Conservation (phyloP, 2,329 filamentous ascomycete genomes). For the Verticillium dahliae region DNA sequence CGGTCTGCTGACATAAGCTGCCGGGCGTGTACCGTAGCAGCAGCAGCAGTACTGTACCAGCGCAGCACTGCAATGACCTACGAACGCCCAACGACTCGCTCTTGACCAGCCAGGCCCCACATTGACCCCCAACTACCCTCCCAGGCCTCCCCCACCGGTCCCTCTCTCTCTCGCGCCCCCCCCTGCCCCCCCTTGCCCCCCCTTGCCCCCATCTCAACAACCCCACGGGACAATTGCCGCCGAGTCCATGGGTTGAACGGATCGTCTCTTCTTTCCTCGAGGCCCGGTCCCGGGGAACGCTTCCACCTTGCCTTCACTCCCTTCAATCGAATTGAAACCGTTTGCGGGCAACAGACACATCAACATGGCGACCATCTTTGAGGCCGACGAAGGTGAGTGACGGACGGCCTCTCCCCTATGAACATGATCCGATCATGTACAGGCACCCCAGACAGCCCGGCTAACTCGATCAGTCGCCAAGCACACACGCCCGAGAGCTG, state of each 20-base stretch:
- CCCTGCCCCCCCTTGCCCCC: no score
- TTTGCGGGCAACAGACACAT: background rate
- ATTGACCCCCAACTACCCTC: constrained; percentile 1
- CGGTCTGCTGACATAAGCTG: background rate
- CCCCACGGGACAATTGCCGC: constrained; percentile 17
- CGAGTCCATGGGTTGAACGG: constrained; percentile 8
- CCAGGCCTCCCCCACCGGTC: constrained; percentile 1
- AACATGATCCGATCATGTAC: background rate
- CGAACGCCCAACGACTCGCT: constrained; percentile 8
- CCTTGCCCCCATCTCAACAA: constrained; percentile 2
- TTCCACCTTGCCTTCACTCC: background rate
- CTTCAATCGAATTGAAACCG: background rate
- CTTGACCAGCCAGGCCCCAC: background rate
- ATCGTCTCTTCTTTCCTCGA: constrained; percentile 1
- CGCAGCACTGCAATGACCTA: constrained; percentile 5
- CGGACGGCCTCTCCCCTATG: background rate
- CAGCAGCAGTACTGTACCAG: no score
- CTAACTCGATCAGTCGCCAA: constrained; percentile 59
- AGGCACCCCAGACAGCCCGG: background rate
- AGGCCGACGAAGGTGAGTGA: constrained; percentile 55
- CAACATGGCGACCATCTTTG: constrained; percentile 57
- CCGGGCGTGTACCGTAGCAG: background rate
- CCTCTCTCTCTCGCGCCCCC: background rate
- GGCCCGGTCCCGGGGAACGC: background rate
- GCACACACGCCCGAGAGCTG: constrained; percentile 78